Percentiles rank a stretch among this genome's conserved stretches.
These are phyloP conservation scores for Salix caprea DNA, from an alignment of 345 rosid species.

Conservation along the genomic window DNA sequence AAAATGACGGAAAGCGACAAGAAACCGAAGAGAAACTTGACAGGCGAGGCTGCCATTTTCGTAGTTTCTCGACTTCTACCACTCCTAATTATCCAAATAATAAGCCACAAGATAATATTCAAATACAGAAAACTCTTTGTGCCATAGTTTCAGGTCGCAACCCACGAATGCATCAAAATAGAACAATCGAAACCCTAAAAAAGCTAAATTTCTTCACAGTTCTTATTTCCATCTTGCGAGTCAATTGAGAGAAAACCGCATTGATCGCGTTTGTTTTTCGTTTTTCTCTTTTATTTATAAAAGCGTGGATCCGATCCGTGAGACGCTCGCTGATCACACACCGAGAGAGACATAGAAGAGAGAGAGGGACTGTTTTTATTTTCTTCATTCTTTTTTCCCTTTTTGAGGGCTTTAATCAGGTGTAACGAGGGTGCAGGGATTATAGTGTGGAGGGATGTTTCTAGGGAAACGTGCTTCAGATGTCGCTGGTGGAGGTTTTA, in stretches of 20 bases:
- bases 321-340: slow-evolving; percentile 41
- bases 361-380: slow-evolving; percentile 17
- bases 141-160: neutral
- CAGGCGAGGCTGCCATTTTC: slow-evolving; percentile 88
- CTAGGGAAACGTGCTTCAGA: slow-evolving; percentile 21
- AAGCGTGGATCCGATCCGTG: slow-evolving; percentile 60
- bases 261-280: slow-evolving; percentile 20
- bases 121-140: neutral
- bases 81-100: neutral
- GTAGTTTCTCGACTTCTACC: neutral
- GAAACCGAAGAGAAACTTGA: slow-evolving; percentile 83
- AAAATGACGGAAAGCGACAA: slow-evolving; percentile 62
- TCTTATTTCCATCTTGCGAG: neutral
- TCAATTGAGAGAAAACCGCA: slow-evolving; percentile 2
- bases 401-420: slow-evolving; percentile 15
- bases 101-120: neutral
- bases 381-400: neutral
- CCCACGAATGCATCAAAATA: neutral
- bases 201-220: neutral
- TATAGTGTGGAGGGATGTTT: neutral
- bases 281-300: slow-evolving; percentile 10
- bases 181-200: neutral
- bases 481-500: slow-evolving; percentile 20
- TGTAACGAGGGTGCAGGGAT: slow-evolving; percentile 28
- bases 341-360: neutral